Conservation (phyloP, 306 rosid species). For the Vigna nakashimae region DNA sequence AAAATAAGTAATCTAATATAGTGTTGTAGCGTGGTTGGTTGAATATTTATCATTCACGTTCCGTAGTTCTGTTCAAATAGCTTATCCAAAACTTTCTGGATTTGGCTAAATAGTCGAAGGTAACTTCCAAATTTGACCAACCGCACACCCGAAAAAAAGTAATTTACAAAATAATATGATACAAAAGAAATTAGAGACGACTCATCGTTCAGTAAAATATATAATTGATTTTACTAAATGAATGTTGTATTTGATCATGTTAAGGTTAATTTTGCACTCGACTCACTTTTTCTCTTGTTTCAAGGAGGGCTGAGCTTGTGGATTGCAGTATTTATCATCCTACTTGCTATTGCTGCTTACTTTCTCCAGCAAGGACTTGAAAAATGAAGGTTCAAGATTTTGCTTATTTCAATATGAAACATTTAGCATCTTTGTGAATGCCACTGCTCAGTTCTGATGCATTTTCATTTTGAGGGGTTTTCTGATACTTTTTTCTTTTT, state of each 20-base stretch:
- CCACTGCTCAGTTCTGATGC: constrained; percentile 29
- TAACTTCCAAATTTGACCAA: constrained; percentile 3
- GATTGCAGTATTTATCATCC: constrained; percentile 65
- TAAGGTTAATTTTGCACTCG: constrained; percentile 11
- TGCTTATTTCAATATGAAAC: constrained; percentile 18
- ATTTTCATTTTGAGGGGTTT: constrained; percentile 30
- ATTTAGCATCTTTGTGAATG: constrained; percentile 26
- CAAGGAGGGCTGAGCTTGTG: constrained; percentile 78
- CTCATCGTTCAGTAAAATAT: constrained; percentile 3
- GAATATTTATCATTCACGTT: not conserved
- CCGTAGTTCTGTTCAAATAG: not conserved
- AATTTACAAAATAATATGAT: not conserved
- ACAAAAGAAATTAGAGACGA: constrained; percentile 17
- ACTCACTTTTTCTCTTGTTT: constrained; percentile 18
- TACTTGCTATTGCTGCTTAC: constrained; percentile 73
- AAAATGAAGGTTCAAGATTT: constrained; percentile 37
- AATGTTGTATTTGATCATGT: constrained; percentile 11
- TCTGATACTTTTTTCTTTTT: not conserved
- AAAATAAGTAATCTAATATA: constrained; percentile 12
- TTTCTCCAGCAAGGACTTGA: constrained; percentile 51
- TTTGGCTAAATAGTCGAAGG: not conserved
- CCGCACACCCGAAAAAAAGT: not conserved
- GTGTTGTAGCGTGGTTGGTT: not conserved
- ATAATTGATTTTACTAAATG: constrained; percentile 22
- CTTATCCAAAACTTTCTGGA: not conserved